Base-by-base conservation (phyloP, 1,139 yeast genomes). In the Hansenula anomala region DNA sequence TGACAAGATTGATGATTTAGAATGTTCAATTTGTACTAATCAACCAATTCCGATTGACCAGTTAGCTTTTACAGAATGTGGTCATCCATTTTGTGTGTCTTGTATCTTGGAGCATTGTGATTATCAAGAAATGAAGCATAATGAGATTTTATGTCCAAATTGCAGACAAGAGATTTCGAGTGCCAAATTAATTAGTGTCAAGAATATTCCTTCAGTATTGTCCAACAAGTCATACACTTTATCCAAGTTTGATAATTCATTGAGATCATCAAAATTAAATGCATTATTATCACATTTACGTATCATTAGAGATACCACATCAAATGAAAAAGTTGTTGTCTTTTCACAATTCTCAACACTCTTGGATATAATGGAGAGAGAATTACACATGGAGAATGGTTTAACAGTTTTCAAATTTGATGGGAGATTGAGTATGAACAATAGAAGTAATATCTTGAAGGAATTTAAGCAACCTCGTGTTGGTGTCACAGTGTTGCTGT, bases 341-440 rank as follows among this genome's bases (percentile, higher is more conserved):
- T 90, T 92, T 57, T 88, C 97, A 1, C 97, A 90, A 54, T 92
- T 92, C 54, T 84, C 96, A 0, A 74, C 89, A 1, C 90, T 80
- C 52, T 60, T 92, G 44, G 96, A 88, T 57, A 66, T 88, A 10
- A 76, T 92, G 39, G 83, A 85, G 48, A 58, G 58, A 18, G 95
- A 83, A 49, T 60, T 92, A 6, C 46, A 58, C 3, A 54, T 59
- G 10, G 49, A 76, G 66, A 56, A 66, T 15, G 75, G 74, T 10
- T 73, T 81, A 48, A 58, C 58, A 0, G 69, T 75, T 2, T 69
- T 72, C 44, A 80, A 88, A 52, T 87, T 88, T 55, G 96, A 90
- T 59, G 98, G 98, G 2, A 66, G 94, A 28, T 61, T 90, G 47
- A 72, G 72, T 20, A 69, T 86, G 66, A 74, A 69, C 23, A 87